Conservation (phyloP, 73 alveolate genomes). For the Stentor coeruleus region DNA sequence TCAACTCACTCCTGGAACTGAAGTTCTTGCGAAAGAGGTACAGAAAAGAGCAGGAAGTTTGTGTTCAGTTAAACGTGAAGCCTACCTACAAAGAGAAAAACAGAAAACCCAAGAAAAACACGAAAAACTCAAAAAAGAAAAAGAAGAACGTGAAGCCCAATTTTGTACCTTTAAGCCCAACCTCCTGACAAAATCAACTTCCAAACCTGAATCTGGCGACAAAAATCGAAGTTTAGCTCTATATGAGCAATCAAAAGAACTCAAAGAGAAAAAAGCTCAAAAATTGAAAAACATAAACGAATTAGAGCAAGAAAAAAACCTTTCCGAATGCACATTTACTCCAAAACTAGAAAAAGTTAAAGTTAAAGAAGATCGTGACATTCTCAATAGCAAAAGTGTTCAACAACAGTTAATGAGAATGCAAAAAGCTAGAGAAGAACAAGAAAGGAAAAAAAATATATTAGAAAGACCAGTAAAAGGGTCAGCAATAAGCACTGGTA, state of each 20-base stretch:
- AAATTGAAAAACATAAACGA: background rate
- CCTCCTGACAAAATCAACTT: background rate
- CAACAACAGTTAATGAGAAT: background rate
- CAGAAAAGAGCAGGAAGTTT: background rate
- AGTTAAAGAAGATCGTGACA: background rate
- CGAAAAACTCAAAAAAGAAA: background rate
- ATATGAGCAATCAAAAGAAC: slow-evolving; percentile 3
- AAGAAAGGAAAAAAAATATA: slow-evolving; percentile 5
- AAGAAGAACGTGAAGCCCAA: background rate
- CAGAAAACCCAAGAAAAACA: slow-evolving; percentile 2
- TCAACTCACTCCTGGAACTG: background rate
- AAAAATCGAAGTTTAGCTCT: background rate
- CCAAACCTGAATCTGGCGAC: background rate
- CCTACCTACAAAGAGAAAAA: background rate
- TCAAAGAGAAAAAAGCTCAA: background rate
- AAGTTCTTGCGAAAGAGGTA: background rate
- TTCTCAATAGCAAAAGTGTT: background rate
- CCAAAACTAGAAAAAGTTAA: slow-evolving; percentile 5
- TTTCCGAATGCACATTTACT: slow-evolving; percentile 14
- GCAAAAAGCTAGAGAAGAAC: slow-evolving; percentile 18
- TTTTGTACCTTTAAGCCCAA: slow-evolving; percentile 8
- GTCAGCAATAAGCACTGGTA: too few species aligned
- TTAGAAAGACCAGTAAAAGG: too few species aligned
- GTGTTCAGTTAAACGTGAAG: background rate
- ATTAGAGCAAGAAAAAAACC: background rate